Evolutionary conservation across 352 stramenopile species (phyloP).

Genomic region (Phytophthora pistaciae): DNA sequence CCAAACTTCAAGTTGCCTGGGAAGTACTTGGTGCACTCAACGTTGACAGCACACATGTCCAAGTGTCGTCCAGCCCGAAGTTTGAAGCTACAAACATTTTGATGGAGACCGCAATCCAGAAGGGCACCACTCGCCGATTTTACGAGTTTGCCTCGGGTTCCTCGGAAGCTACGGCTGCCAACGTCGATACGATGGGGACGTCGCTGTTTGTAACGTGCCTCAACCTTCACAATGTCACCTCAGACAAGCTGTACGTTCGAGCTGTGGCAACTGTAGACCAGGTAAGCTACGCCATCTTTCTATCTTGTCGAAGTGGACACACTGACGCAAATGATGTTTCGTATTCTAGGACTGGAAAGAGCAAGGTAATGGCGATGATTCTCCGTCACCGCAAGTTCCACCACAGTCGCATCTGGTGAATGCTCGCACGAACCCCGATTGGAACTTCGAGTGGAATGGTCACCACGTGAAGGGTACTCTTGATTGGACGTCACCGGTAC

Average conservation of each 20-base stretch:
- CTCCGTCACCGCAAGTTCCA: constrained; percentile 65
- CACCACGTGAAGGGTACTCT: constrained; percentile 63
- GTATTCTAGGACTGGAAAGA: constrained; percentile 80
- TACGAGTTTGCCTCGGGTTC: constrained; percentile 61
- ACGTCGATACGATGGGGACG: constrained; percentile 64
- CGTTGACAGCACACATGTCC: constrained; percentile 77
- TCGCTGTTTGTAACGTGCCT: constrained; percentile 78
- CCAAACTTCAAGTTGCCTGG: constrained; percentile 78
- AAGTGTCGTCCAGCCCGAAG: constrained; percentile 60
- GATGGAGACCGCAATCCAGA: constrained; percentile 50
- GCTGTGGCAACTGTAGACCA: constrained; percentile 81
- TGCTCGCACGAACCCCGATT: constrained; percentile 74
- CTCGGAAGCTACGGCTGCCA: constrained; percentile 37
- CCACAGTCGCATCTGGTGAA: constrained; percentile 89
- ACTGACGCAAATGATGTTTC: too few relatives aligned
- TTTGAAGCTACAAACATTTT: constrained; percentile 62
- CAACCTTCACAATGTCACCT: constrained; percentile 52
- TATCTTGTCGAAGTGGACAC: too few relatives aligned
- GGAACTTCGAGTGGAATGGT: constrained; percentile 74
- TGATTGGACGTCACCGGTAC: constrained; percentile 76
- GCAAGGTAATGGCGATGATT: constrained; percentile 56
- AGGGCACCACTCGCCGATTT: constrained; percentile 66
- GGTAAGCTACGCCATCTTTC: constrained; percentile 40
- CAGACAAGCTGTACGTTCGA: constrained; percentile 64
- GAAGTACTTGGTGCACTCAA: constrained; percentile 82